Base-by-base conservation (phyloP, 2,329 filamentous ascomycete genomes). In the Chaetothyriales sp. region DNA sequence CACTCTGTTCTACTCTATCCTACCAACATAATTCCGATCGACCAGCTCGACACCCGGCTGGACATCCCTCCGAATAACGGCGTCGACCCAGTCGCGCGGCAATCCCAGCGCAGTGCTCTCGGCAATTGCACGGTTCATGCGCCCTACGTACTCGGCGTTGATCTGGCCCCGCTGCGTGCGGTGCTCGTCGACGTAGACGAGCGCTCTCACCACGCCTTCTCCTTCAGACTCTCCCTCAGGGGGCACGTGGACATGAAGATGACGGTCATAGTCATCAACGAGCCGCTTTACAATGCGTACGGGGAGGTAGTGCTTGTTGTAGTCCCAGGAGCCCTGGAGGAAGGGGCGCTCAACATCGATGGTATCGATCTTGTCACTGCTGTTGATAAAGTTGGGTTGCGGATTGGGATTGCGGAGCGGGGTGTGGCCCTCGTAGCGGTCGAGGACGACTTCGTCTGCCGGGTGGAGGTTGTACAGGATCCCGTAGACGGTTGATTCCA, bases 181-280 rank as follows among this genome's bases (percentile, higher is more conserved):
- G 50, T 64, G 49, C 56, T 71, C 69, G 62, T 71, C 69, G 8
- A 71, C 64, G 62, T 71, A 71, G 18, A 71, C 66, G 52, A 70
- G 56, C 8, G 63, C 66, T 8, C 55, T 60, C 51, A 65, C 55
- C 29, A 56, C 44, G 19, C 20, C 15, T 18, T 44, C 43, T 18
- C n/a, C 15, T 49, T 54, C 13, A 28, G 28, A 28, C 51, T 43
- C 29, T 33, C 29, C 10, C 8, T 2, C 2, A 5, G 7, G 43
- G 18, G 53, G 48, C 9, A 55, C 48, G 22, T 28, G 15, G 18
- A 61, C 47, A 10, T 57, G 57, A 29, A 56, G 57, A 33, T 13
- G 29, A 9, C 3, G 8, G 29, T 58, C 49, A 4, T 48, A 53
- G 4, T 56, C 54, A 50, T 56, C 54, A 20, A 20, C 25, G 28